A percentile compares a stretch with the other conserved stretches of the same genome.
These are phyloP conservation scores for Hydnomerulius pinastri DNA, from an alignment of 768 basidiomycete genomes.

Conservation along the genomic window DNA sequence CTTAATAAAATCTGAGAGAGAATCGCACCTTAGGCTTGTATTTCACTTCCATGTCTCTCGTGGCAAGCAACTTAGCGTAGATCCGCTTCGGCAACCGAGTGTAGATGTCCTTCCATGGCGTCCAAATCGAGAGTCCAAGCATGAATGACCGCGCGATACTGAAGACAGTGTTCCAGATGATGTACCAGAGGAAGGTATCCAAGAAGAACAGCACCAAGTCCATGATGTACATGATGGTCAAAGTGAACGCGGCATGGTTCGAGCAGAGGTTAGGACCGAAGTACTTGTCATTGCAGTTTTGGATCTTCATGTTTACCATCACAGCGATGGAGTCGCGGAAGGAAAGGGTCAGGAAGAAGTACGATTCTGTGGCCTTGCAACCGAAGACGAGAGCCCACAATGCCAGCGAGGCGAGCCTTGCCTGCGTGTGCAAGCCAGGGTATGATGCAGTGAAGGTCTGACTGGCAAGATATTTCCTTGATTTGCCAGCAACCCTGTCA, in stretches of 20 bases:
- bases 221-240: conserved; percentile 99
- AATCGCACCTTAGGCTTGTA: conserved; percentile 94
- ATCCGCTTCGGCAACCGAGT: conserved; percentile 95
- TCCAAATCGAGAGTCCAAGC: conserved; percentile 96
- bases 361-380: conserved; percentile 96
- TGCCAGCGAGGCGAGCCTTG: conserved; percentile 75
- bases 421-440: conserved; percentile 60
- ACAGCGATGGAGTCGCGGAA: conserved; percentile 92
- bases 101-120: conserved; percentile 98
- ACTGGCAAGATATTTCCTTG: conserved; percentile 94
- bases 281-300: conserved; percentile 83
- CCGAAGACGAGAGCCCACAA: conserved; percentile 94
- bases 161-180: conserved; percentile 98
- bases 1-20: neutral
- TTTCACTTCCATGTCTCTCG: conserved; percentile 94
- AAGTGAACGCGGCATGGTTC: conserved; percentile 92
- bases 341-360: conserved; percentile 96
- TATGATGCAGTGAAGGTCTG: conserved; percentile 99
- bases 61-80: conserved; percentile 93
- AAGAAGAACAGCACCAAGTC: conserved; percentile 96
- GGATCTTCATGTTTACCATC: conserved; percentile 97
- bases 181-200: conserved; percentile 99
- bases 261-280: conserved; percentile 83
- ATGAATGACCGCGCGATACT: conserved; percentile 86
- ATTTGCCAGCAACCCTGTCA: conserved; percentile 93